A percentile compares a stretch with the other conserved stretches of the same genome.
These are phyloP conservation scores for Aspergillus melleus DNA, from an alignment of 2,329 filamentous ascomycete species.

Conservation along the genomic window DNA sequence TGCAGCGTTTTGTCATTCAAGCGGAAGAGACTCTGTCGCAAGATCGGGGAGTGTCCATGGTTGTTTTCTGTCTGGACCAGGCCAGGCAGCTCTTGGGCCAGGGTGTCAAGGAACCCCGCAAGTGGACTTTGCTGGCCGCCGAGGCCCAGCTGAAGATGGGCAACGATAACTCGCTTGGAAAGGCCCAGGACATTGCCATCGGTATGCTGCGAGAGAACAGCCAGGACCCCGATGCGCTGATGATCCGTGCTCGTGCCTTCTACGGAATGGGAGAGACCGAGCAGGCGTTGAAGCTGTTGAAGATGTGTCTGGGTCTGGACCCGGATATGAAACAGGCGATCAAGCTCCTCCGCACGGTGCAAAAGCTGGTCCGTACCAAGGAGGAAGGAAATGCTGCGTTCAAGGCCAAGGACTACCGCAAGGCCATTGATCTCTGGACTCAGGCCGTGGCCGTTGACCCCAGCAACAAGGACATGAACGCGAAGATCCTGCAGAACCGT, in stretches of 20 bases:
- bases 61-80: constrained; percentile 84
- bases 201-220: constrained; percentile 79
- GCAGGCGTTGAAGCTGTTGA: constrained; percentile 89
- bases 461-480: constrained; percentile 85
- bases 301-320: constrained; percentile 84
- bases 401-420: constrained; percentile 77
- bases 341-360: constrained; percentile 84
- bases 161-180: constrained; percentile 81
- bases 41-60: constrained; percentile 85
- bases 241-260: constrained; percentile 81
- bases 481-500: constrained; percentile 91
- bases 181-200: constrained; percentile 92
- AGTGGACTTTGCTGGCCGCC: constrained; percentile 90
- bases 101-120: constrained; percentile 77
- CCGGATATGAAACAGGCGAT: constrained; percentile 88
- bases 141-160: constrained; percentile 93
- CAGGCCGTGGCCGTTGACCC: constrained; percentile 83
- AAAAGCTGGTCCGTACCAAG: constrained; percentile 91
- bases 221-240: constrained; percentile 89
- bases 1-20: constrained; percentile 77
- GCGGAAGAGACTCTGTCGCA: constrained; percentile 75
- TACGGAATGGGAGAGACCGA: constrained; percentile 94
- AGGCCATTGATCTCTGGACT: constrained; percentile 81
- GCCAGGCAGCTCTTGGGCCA: constrained; percentile 77
- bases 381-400: constrained; percentile 89